Evolutionary conservation across 176 grass and related monocot species (phyloP).

Genomic region (Triticum turgidum): DNA sequence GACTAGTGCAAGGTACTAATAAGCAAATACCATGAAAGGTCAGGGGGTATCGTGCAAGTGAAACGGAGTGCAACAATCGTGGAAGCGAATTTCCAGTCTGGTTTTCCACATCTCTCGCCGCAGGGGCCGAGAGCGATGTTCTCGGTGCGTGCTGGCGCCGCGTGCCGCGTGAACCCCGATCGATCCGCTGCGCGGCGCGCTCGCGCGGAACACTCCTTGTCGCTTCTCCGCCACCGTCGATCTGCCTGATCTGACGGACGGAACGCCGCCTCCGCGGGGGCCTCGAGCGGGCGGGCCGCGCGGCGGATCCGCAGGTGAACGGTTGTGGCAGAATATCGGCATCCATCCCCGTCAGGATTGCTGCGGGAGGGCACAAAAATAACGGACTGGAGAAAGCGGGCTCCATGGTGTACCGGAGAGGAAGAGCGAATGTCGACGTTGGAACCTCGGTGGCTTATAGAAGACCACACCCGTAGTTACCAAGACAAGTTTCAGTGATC

Average conservation of each 20-base stretch:
- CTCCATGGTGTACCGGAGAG: neutral
- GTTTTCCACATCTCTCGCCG: neutral
- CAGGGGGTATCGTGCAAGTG: neutral
- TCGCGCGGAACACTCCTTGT: neutral
- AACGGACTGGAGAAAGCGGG: neutral
- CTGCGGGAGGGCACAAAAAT: neutral
- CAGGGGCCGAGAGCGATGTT: constrained; percentile 31
- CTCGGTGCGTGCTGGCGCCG: constrained; percentile 31
- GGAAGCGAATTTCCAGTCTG: constrained; percentile 35
- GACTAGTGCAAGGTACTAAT: neutral
- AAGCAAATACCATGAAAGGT: neutral
- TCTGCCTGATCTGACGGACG: neutral
- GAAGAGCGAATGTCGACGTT: neutral
- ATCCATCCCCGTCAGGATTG: neutral
- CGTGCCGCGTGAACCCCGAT: neutral
- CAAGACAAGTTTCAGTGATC: no score
- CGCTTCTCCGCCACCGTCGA: neutral
- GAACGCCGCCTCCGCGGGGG: fast-evolving
- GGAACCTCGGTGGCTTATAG: neutral
- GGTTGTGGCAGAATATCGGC: constrained; percentile 24
- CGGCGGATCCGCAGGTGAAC: constrained; percentile 27
- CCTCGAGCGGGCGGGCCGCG: fast-evolving
- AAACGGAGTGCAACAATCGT: neutral
- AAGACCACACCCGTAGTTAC: neutral
- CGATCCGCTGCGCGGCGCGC: neutral